phyloP scores from a whole-genome alignment of 805 yeast genomes.

The Saccharomycopsis fibuligera region DNA sequence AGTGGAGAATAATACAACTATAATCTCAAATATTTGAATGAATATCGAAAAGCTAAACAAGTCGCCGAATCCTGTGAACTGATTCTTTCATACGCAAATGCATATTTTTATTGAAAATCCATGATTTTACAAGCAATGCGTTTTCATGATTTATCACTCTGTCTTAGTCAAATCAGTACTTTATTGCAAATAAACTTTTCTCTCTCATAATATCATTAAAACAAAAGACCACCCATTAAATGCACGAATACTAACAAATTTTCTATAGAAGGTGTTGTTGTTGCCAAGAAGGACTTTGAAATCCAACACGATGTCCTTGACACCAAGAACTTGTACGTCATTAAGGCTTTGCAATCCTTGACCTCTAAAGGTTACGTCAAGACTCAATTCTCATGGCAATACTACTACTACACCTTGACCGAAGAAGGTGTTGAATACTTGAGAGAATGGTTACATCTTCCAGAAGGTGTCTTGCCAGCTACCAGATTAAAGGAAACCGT shows the following conservation, averaged over 20 bases:
- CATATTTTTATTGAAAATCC: too few relatives aligned
- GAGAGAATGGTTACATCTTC: conserved; percentile 96
- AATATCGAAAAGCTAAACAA: too few relatives aligned
- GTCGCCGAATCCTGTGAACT: too few relatives aligned
- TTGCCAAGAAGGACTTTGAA: conserved; percentile 98
- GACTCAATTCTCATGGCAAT: conserved; percentile 99
- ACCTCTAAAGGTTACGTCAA: conserved; percentile 98
- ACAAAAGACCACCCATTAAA: too few relatives aligned
- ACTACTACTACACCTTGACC: conserved; percentile 99
- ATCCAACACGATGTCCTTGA: conserved; percentile 97
- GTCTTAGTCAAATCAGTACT: too few relatives aligned
- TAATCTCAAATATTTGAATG: too few relatives aligned
- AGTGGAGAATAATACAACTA: too few relatives aligned
- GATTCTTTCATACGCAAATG: too few relatives aligned
- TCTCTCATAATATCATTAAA: too few relatives aligned
- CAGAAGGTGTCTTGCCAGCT: conserved; percentile 97
- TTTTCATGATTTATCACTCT: too few relatives aligned
- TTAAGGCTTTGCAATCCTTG: conserved; percentile 99
- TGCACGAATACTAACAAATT: conserved; percentile 26
- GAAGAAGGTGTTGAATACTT: conserved; percentile 99
- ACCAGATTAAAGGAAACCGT: conserved; percentile 95
- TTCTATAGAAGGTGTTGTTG: conserved; percentile 92
- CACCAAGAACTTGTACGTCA: conserved; percentile 94
- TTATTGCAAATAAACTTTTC: too few relatives aligned
- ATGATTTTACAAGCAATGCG: too few relatives aligned